These are phyloP conservation scores for Recurvomyces mirabilis DNA, from an alignment of 495 filamentous ascomycete species.

Conservation along the genomic window DNA sequence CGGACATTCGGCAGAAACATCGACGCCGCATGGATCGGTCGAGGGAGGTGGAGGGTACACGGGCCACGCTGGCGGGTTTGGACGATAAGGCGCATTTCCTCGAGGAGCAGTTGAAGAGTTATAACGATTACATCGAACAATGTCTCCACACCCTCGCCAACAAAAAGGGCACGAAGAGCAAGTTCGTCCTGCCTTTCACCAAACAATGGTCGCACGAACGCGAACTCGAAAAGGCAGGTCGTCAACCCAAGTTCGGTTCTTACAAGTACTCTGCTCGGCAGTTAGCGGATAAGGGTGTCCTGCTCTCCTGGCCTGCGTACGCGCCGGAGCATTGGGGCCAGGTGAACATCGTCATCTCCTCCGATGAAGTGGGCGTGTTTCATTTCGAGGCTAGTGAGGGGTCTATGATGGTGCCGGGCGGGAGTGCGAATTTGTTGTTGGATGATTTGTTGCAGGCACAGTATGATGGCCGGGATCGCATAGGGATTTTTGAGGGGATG, in stretches of 20 bases:
- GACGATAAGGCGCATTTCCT: constrained; percentile 87
- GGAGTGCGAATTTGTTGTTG: constrained; percentile 76
- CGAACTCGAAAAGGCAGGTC: constrained; percentile 80
- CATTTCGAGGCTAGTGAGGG: constrained; percentile 82
- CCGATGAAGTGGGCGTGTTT: constrained; percentile 91
- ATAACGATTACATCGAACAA: constrained; percentile 98
- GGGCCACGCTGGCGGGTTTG: constrained; percentile 69
- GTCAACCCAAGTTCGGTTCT: constrained; percentile 90
- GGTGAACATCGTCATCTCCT: constrained; percentile 85
- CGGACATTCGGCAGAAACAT: constrained; percentile 95
- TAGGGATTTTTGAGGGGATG: constrained; percentile 69
- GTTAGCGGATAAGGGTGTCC: constrained; percentile 83
- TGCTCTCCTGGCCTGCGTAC: constrained; percentile 79
- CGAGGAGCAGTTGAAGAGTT: constrained; percentile 88
- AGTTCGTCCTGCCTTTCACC: constrained; percentile 92
- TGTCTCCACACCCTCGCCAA: constrained; percentile 97
- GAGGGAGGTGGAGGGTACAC: constrained; percentile 79
- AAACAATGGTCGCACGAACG: constrained; percentile 98
- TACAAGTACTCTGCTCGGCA: constrained; percentile 91
- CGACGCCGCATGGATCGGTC: constrained; percentile 80
- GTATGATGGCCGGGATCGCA: constrained; percentile 90
- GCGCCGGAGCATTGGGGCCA: constrained; percentile 78
- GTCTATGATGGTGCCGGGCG: constrained; percentile 91
- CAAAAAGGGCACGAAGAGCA: constrained; percentile 86
- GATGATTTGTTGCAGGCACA: constrained; percentile 94